Evolutionary conservation across 2,329 filamentous ascomycete genomes (phyloP).

Genomic region (Exutisphaerella laricina): DNA sequence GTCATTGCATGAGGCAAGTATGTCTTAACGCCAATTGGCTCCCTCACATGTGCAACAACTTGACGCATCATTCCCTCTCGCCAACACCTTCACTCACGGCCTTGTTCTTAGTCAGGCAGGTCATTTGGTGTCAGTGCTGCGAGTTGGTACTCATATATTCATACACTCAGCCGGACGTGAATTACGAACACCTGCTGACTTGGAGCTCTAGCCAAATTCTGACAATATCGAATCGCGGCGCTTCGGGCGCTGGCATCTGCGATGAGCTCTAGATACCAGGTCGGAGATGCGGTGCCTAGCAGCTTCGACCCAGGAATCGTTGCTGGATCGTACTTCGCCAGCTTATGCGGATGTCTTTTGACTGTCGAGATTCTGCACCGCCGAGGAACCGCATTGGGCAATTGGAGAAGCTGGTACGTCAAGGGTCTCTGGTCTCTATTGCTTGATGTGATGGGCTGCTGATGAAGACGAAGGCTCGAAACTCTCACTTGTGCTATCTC

Average conservation of each 20-base stretch:
- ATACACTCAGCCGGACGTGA: too few species aligned
- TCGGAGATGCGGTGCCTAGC: conserved; percentile 31
- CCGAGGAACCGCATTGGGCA: conserved; percentile 28
- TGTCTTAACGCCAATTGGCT: too few species aligned
- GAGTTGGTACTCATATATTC: too few species aligned
- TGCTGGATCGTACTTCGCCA: conserved; percentile 62
- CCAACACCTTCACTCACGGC: too few species aligned
- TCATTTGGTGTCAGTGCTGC: too few species aligned
- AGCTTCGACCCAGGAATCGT: conserved; percentile 55
- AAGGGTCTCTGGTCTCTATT: background rate
- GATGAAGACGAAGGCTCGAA: conserved; percentile 43
- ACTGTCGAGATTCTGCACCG: conserved; percentile 78
- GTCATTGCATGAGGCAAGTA: too few species aligned
- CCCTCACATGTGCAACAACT: too few species aligned
- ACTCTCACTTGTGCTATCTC: conserved; percentile 39
- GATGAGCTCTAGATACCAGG: conserved; percentile 1
- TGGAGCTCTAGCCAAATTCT: too few species aligned
- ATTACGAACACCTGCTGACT: too few species aligned
- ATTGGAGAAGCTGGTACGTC: conserved; percentile 26
- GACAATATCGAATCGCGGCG: background rate
- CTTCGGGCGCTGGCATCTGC: background rate
- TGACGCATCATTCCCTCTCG: too few species aligned
- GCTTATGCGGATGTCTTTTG: conserved; percentile 68
- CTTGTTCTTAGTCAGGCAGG: too few species aligned
- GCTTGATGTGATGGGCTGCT: background rate